Evolutionary conservation across 2,329 filamentous ascomycete species (phyloP).

Genomic region (Aureobasidium namibiae): DNA sequence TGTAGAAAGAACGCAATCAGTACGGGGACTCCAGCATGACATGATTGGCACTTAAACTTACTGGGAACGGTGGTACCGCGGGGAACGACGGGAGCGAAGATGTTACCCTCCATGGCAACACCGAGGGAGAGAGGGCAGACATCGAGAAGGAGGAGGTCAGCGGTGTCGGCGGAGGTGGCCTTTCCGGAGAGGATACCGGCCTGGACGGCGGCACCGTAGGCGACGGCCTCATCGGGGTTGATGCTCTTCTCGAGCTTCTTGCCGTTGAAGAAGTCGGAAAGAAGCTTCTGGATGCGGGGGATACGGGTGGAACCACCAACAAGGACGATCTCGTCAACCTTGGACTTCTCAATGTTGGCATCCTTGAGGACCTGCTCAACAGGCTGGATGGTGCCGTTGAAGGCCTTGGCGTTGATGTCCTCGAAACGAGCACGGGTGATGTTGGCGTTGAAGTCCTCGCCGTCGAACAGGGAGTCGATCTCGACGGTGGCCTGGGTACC

Average conservation of each 20-base stretch:
- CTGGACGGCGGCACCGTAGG: conserved; percentile 97
- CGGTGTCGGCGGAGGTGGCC: conserved; percentile 89
- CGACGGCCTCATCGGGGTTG: conserved; percentile 98
- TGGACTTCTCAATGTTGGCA: conserved; percentile 74
- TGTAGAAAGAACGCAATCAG: too few species aligned
- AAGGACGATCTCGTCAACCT: conserved; percentile 96
- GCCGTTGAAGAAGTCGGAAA: conserved; percentile 97
- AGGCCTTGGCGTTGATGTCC: conserved; percentile 93
- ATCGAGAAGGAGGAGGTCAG: conserved; percentile 90
- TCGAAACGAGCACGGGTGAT: conserved; percentile 99
- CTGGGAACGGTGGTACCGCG: conserved; percentile 39
- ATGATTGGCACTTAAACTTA: too few species aligned
- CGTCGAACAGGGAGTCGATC: conserved; percentile 97
- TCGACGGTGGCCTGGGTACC: conserved; percentile 96
- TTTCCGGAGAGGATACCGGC: conserved; percentile 98
- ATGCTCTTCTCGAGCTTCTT: conserved; percentile 99
- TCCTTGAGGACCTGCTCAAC: conserved; percentile 97
- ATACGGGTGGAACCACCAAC: conserved; percentile 99
- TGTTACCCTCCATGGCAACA: conserved; percentile 99
- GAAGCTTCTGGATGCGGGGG: conserved; percentile 95
- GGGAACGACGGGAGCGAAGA: conserved; percentile 88
- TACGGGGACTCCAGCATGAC: too few species aligned
- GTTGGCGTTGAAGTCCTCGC: conserved; percentile 93
- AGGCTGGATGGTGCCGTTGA: conserved; percentile 86
- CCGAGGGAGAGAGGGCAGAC: conserved; percentile 93